Evolutionary conservation across 805 yeast genomes (phyloP), one percentile per base, ranked within the genome.

Genomic region (Kluyveromyces lactis): DNA sequence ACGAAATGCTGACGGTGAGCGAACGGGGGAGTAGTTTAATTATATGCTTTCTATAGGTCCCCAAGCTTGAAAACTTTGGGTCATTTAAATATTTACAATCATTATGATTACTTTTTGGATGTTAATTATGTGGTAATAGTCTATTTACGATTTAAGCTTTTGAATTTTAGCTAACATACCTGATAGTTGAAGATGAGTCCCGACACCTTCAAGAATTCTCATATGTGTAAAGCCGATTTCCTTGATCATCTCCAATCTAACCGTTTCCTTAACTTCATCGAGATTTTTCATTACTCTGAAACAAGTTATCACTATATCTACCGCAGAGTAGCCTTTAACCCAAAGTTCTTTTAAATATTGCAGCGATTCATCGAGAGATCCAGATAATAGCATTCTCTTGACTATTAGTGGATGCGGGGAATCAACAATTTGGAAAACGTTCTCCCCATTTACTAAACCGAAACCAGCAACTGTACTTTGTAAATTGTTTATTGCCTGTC

Each of bases 391-490:
- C 79, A 83, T 79, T 50, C 77, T 77, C 49, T 77, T 77, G 28
- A 92, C 81, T 4, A 85, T 78, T 36, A 87, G 61, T 0, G 98
- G 98, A 63, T 92, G 97, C 2, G 98, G 98, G 39, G 87, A 82
- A 58, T 92, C 98, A 2, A 92, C 97, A 42, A 92, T 85, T 57
- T 83, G 86, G 71, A 87, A 92, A 13, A 92, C 98, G 52, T 89
- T 90, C 30, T 84, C 86, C 34, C 86, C 86, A 53, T 78, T 84
- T n/a, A 92, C 96, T 40, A 84, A 71, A 3, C 83, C 89, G 63
- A 89, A 89, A 2, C 98, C 98, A 1, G 96, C 86, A 24, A 81
- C 90, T 0, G 97, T 87, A 53, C 95, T 81, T 58, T 92, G 98
- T 43, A 92, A 60, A 61, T 92, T 92, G 56, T 92, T 92, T 35